phyloP scores from a whole-genome alignment of 345 rosid species.

The Lepidium aucheri region DNA sequence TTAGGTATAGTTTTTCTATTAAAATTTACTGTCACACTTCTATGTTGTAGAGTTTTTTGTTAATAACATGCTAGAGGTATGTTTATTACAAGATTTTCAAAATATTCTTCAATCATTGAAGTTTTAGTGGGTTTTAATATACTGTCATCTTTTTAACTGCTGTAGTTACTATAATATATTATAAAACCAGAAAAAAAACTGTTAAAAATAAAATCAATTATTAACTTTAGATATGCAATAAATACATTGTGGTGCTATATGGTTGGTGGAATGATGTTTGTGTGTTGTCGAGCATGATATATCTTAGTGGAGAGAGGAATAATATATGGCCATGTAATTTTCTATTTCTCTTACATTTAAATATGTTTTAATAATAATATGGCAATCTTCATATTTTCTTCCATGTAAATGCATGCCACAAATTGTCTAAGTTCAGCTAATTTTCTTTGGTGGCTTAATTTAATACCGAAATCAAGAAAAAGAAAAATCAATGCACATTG shows the following conservation, averaged over 20 bases:
- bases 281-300: conserved; percentile 12
- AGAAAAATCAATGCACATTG: conserved; percentile 5
- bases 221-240: neutral
- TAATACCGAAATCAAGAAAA: neutral
- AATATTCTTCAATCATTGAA: neutral
- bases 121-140: neutral
- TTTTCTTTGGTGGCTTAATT: neutral
- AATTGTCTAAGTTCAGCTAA: neutral
- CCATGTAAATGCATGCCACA: neutral
- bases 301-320: conserved; percentile 20
- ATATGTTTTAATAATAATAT: neutral
- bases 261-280: conserved; percentile 17
- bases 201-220: neutral
- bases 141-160: neutral
- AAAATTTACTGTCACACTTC: neutral
- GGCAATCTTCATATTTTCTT: neutral
- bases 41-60: too few relatives aligned
- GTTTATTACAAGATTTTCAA: neutral
- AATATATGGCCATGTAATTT: neutral
- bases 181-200: neutral
- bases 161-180: neutral
- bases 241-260: neutral
- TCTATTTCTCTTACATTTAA: neutral
- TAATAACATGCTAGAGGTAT: neutral
- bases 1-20: neutral